Evolutionary conservation across 176 grass and related monocot genomes (phyloP).

Genomic region (Canna indica): DNA sequence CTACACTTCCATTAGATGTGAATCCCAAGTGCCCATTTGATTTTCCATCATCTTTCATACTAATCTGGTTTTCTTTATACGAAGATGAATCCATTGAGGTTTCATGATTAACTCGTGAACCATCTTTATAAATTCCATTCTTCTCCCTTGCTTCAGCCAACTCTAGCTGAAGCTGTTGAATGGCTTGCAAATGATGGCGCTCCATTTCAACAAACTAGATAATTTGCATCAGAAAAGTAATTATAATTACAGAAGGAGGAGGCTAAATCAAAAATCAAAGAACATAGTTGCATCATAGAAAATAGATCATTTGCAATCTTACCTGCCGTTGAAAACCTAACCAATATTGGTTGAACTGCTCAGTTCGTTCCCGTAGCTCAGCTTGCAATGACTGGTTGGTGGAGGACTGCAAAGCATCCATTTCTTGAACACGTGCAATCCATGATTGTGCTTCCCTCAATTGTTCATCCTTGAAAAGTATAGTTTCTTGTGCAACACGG

Average conservation of each 20-base stretch:
- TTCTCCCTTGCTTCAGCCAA: conserved; percentile 50
- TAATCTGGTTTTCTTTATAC: conserved; percentile 44
- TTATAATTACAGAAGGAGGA: not conserved
- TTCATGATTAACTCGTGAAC: conserved; percentile 44
- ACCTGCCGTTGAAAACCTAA: conserved; percentile 76
- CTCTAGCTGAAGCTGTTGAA: conserved; percentile 88
- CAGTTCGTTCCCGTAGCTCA: conserved; percentile 78
- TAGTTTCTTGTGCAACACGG: conserved; percentile 81
- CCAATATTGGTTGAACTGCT: conserved; percentile 96
- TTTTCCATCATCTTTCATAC: conserved; percentile 47
- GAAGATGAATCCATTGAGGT: conserved; percentile 47
- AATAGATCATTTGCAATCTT: conserved; percentile 1
- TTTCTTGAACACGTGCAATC: conserved; percentile 86
- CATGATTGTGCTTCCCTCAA: conserved; percentile 93
- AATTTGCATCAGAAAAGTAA: not conserved
- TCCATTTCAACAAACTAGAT: conserved; percentile 86
- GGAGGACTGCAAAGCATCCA: conserved; percentile 73
- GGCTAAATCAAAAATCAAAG: not conserved
- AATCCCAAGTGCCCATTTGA: conserved; percentile 29
- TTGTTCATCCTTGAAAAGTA: conserved; percentile 95
- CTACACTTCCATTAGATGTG: conserved; percentile 46
- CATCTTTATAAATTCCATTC: conserved; percentile 53
- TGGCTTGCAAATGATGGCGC: conserved; percentile 53
- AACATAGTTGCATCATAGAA: not conserved
- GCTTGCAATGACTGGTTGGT: conserved; percentile 60